A percentile compares a stretch with the other conserved stretches of the same genome.
Conservation (phyloP, 306 rosid species). For the Trifolium dubium region DNA sequence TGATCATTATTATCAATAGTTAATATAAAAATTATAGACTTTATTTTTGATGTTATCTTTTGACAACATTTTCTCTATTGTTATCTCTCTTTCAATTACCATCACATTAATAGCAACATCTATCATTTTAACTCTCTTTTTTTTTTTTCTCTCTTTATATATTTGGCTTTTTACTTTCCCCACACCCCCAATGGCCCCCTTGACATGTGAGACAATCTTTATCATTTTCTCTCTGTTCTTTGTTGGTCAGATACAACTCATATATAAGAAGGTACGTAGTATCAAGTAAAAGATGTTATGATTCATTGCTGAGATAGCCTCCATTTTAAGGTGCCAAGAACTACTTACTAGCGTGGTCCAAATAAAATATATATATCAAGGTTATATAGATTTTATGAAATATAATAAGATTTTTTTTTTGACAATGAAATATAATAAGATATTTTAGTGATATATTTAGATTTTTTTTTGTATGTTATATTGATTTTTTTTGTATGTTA, state of each 20-base stretch:
- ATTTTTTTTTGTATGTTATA: too few relatives aligned
- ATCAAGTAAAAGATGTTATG: slow-evolving; percentile 33
- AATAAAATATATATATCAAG: neutral
- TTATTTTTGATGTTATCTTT: too few relatives aligned
- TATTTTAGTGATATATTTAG: too few relatives aligned
- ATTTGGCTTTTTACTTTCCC: neutral
- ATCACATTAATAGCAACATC: neutral
- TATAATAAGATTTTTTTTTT: too few relatives aligned
- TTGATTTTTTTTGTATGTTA: too few relatives aligned
- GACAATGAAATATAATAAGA: too few relatives aligned
- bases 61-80: neutral
- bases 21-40: too few relatives aligned
- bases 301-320: slow-evolving; percentile 33
- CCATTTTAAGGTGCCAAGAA: slow-evolving; percentile 42
- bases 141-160: neutral
- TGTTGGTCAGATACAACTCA: slow-evolving; percentile 53
- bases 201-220: slow-evolving; percentile 33
- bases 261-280: slow-evolving; percentile 35
- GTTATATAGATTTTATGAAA: too few relatives aligned
- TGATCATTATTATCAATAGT: too few relatives aligned
- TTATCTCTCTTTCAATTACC: neutral
- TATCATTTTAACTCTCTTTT: neutral
- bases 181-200: neutral
- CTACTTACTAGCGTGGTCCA: slow-evolving; percentile 45
- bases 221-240: slow-evolving; percentile 20